Evolutionary conservation across 2,329 filamentous ascomycete species (phyloP), one percentile per base, ranked within the genome.

Genomic region (Tolypocladium amazonense): DNA sequence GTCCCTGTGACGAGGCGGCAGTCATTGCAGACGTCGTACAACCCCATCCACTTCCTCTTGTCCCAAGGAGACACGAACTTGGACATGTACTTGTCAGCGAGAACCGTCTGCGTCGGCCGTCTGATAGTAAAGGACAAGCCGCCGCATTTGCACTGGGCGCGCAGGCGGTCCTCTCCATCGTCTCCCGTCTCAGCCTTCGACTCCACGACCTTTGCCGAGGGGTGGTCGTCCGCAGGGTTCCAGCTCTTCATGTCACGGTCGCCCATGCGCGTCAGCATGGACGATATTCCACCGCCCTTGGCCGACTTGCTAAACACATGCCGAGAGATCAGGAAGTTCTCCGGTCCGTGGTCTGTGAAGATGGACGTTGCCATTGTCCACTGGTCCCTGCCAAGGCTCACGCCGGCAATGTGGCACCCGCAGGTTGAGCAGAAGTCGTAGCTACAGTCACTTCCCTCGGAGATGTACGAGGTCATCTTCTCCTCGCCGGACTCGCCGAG

Each of bases 361-460:
- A 79, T 72, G 56, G 75, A 75, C 0, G 71, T 70, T 0, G 76
- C 69, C 4, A 75, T 62, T 3, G 70, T 69, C 77, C 77, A 80
- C 14, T 69, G 63, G 25, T 65, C 66, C 4, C 69, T 66, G 23
- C 67, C 64, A 2, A 72, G 57, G 27, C 69, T 71, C 23, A 70
- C 64, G 56, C 75, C 72, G 4, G 73, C 73, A n/a, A 79, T 68
- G 60, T 79, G 77, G 58, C 75, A 75, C 56, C 78, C 76, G 59
- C 78, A 80, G 0, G 74, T 75, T 15, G 69, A 72, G 68, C 78
- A 81, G 61, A 79, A 80, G 61, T 75, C 70, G 60, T 74, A 75
- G 23, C 70, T 69, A n/a, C 67, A 68, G 8, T 63, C 39, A 14
- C 67, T 67, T 3, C 63, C 63, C 4, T 65, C 58, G 39, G 74